These are phyloP conservation scores for Fusarium longipes DNA, from an alignment of 2,329 filamentous ascomycete genomes.

Conservation along the genomic window DNA sequence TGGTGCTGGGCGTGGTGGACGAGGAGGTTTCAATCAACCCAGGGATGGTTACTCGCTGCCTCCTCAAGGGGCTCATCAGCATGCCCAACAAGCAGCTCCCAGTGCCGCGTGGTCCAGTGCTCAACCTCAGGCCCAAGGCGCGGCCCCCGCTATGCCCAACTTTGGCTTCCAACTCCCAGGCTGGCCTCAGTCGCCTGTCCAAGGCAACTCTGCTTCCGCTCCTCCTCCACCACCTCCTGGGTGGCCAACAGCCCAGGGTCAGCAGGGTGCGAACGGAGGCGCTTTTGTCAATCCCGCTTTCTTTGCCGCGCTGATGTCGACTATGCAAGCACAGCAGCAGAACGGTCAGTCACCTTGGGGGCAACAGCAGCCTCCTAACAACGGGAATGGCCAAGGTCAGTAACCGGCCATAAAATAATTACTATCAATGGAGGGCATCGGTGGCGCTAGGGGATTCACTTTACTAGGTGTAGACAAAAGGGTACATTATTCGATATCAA, in stretches of 20 bases:
- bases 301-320: conserved; percentile 61
- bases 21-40: conserved; percentile 50
- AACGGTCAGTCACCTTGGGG: conserved; percentile 48
- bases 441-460: conserved; percentile 30
- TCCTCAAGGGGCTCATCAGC: conserved; percentile 47
- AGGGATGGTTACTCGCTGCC: conserved; percentile 58
- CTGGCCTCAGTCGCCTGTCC: conserved; percentile 53
- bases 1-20: conserved; percentile 54
- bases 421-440: conserved; percentile 15
- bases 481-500: conserved; percentile 2
- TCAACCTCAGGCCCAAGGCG: conserved; percentile 29
- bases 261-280: conserved; percentile 50
- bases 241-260: conserved; percentile 48
- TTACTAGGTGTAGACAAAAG: conserved; percentile 38
- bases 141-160: conserved; percentile 46
- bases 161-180: conserved; percentile 59
- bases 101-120: conserved; percentile 30
- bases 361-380: conserved; percentile 47
- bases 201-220: conserved; percentile 47
- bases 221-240: conserved; percentile 59
- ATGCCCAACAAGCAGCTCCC: conserved; percentile 49
- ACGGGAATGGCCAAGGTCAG: conserved; percentile 44
- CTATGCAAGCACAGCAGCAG: conserved; percentile 53
- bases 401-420: conserved; percentile 10
- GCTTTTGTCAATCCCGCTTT: conserved; percentile 69